Evolutionary conservation across 2,329 filamentous ascomycete genomes (phyloP), one percentile per base, ranked within the genome.

Genomic region (Xylariaceae sp.): DNA sequence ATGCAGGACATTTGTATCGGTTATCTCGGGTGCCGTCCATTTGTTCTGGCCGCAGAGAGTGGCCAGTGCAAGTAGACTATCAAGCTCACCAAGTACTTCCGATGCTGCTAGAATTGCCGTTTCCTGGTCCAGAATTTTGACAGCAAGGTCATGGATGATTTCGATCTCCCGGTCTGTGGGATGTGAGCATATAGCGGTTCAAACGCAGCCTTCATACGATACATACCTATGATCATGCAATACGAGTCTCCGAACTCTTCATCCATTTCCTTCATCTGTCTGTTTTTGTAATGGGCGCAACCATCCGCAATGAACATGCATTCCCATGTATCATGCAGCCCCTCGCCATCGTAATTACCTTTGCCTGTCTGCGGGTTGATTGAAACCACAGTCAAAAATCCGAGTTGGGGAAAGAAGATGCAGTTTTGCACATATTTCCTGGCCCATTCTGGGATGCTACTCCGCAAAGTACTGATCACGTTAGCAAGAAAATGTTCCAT

Each of bases 331-430:
- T 84, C 84, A 15, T 73, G 66, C 3, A 74, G 67, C 0, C 77
- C 76, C 54, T 80, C 74, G 0, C 88, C 88, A 61, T 83, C 78
- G 60, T 86, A 92, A 10, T 80, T 73, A 0, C 81, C 80, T 44
- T 77, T 72, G 0, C 83, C 82, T 1, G 79, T 83, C 1, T 75
- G 68, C 13, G 76, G 72, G 61, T 90, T 81, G 3, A 85, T 70
- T 1, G 80, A 79, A 15, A 95, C 84, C 0, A 87, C 84, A 2
- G 91, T 88, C 36, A 96, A 80, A 66, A 96, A 99, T 0, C 94
- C 94, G 36, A 96, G 81, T 64, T 96, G 91, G 0, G 92, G 92
- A 57, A 95, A 87, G 68, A 94, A 96, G 16, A 94, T 87, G 58
- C 95, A 95, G 51, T 92, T 92, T 32, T 79, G 75, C 13, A 86